phyloP scores from a whole-genome alignment of 1,139 yeast species.

The Geotrichum bryndzae region DNA sequence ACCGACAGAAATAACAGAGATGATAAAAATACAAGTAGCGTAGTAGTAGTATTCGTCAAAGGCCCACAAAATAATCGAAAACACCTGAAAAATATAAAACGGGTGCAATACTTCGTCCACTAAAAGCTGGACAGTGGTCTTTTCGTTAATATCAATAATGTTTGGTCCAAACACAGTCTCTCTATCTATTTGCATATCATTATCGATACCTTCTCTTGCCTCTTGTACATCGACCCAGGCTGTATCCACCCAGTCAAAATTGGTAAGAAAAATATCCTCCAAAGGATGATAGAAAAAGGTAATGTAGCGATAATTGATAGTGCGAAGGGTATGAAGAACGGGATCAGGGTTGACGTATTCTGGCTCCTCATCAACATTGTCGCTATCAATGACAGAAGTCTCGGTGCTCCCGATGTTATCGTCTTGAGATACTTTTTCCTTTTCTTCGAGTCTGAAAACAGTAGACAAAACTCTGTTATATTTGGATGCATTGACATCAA shows the following conservation, averaged over 20 bases:
- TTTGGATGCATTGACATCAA: conserved; percentile 50
- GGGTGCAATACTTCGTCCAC: conserved; percentile 91
- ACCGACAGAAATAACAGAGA: conserved; percentile 71
- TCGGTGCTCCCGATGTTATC: conserved; percentile 15
- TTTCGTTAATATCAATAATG: conserved; percentile 69
- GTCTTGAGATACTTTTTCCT: conserved; percentile 19
- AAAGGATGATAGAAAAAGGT: conserved; percentile 76
- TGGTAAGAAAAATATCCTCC: conserved; percentile 78
- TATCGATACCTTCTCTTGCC: conserved; percentile 66
- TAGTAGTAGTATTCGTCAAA: conserved; percentile 88
- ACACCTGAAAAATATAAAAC: conserved; percentile 87
- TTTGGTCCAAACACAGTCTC: conserved; percentile 70
- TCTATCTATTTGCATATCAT: conserved; percentile 63
- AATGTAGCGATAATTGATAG: conserved; percentile 76
- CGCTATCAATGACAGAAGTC: conserved; percentile 6
- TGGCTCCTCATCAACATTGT: conserved; percentile 27
- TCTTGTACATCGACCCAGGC: conserved; percentile 58
- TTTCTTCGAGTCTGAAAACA: conserved; percentile 43
- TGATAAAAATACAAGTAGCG: conserved; percentile 84
- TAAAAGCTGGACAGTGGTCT: conserved; percentile 56
- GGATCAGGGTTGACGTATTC: conserved; percentile 47
- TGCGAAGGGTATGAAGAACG: conserved; percentile 59
- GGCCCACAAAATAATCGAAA: conserved; percentile 85
- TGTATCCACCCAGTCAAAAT: conserved; percentile 78
- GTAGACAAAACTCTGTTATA: conserved; percentile 69